Evolutionary conservation across 2,329 filamentous ascomycete species (phyloP), one percentile per base, ranked within the genome.

Genomic region (Dothideomycetes sp.): DNA sequence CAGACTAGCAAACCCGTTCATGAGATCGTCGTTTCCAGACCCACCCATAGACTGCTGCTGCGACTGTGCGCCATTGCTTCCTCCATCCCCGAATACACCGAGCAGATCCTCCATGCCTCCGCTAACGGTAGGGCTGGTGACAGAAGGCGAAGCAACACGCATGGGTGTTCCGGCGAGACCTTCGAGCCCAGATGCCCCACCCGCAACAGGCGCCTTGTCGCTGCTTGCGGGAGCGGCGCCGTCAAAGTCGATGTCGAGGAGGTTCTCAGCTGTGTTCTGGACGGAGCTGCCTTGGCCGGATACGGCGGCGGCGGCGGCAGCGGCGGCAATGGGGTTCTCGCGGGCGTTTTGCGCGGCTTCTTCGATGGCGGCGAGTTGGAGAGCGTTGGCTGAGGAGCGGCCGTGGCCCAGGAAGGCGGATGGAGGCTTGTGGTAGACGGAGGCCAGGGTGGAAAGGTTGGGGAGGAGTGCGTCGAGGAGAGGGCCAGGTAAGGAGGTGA

Each of bases 361-460:
- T 60, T 94, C 88, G 57, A 98, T 94, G 45, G 91, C 91, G 37
- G 89, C 89, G 49, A 83, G 81, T 63, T 96, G 91, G 55, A 98
- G 86, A 45, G 85, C 87, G 60, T 94, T 88, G 36, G 91, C 88
- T 29, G 89, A 91, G 51, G 85, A 95, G 33, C 89, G 80, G 31
- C 91, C 91, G 63, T 94, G 87, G 50, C 91, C 91, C 42, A 98
- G 81, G 62, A 98, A 98, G n/a, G 89, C 87, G 72, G 94, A 86
- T 33, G 91, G 88, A 7, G 88, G 88, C 66, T 94, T 96, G 75
- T 98, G 91, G 65, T 98, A 98, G 16, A 98, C 91, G 1, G 89
- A 96, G 5, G 91, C 87, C 19, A 98, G 75, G 8, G 91, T 95
- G 10, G 89, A 96, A 22, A 98, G 76, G 61, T 98, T 89, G 8